These are phyloP conservation scores for Cladosporium sp. DNA, from an alignment of 2,329 filamentous ascomycete genomes.

Conservation along the genomic window DNA sequence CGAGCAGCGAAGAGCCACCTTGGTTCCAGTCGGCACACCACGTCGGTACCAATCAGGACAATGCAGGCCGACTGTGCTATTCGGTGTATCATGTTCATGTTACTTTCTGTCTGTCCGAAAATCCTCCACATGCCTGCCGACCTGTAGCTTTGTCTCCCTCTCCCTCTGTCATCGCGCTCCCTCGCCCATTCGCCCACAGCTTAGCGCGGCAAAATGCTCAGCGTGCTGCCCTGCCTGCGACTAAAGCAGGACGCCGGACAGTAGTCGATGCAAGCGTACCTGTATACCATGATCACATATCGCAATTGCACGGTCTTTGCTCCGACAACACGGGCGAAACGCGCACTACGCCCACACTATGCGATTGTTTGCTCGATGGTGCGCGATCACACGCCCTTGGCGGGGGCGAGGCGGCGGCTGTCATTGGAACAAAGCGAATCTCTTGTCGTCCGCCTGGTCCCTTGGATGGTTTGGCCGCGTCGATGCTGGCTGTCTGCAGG, in stretches of 20 bases:
- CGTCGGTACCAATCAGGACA: slow-evolving; percentile 17
- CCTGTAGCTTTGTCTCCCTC: neutral
- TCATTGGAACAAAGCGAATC: slow-evolving; percentile 12
- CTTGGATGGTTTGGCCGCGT: slow-evolving; percentile 17
- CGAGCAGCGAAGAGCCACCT: slow-evolving; percentile 13
- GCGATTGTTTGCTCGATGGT: slow-evolving; percentile 10
- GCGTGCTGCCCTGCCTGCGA: slow-evolving; percentile 7
- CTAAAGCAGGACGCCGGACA: slow-evolving; percentile 1
- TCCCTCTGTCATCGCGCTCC: neutral
- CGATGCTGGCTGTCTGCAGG: slow-evolving; percentile 15
- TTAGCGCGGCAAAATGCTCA: slow-evolving; percentile 12
- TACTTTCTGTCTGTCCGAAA: neutral
- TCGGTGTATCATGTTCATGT: neutral
- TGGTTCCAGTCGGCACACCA: slow-evolving; percentile 7
- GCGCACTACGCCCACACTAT: neutral
- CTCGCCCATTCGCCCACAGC: neutral
- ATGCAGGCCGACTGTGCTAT: neutral
- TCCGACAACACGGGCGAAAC: slow-evolving; percentile 1
- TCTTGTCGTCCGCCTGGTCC: slow-evolving; percentile 7
- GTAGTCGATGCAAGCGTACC: neutral
- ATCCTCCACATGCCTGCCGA: neutral
- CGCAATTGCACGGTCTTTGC: slow-evolving; percentile 9
- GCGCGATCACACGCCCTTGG: slow-evolving; percentile 18
- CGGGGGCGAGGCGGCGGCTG: slow-evolving; percentile 3
- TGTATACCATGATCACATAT: slow-evolving; percentile 16